Evolutionary conservation across 2,329 filamentous ascomycete genomes (phyloP).

Genomic region (Claviceps sp.): DNA sequence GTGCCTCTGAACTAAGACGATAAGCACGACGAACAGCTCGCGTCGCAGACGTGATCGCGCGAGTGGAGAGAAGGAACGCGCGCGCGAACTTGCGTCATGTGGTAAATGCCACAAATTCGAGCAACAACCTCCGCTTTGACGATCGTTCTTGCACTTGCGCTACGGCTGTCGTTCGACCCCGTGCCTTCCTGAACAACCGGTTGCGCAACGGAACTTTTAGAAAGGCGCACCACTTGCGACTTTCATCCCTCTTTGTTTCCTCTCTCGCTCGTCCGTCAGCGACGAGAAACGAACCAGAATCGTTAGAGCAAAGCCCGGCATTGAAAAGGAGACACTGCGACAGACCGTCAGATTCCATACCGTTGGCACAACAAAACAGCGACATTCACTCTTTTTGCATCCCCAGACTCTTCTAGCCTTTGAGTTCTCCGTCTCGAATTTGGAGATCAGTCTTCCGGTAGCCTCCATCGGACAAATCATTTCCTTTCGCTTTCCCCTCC

Average conservation of each 20-base stretch:
- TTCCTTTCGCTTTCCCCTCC: background rate
- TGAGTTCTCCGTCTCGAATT: background rate
- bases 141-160: background rate
- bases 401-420: constrained; percentile 1
- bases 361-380: background rate
- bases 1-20: constrained; percentile 4
- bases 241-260: background rate
- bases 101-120: constrained; percentile 5
- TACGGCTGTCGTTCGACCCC: background rate
- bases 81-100: constrained; percentile 5
- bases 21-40: constrained; percentile 2
- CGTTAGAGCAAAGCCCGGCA: constrained; percentile 1
- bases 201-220: background rate
- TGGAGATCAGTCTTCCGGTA: background rate
- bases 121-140: constrained; percentile 1
- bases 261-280: background rate
- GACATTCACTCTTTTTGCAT: background rate
- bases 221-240: background rate
- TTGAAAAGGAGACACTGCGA: constrained; percentile 1
- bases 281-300: constrained; percentile 7
- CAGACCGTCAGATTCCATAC: background rate
- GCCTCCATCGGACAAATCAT: background rate
- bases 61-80: constrained; percentile 1
- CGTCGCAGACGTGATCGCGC: background rate
- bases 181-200: background rate